Evolutionary conservation across 148 eudicot species (phyloP), one percentile per base, ranked within the genome.

Genomic region (Rhododendron molle): DNA sequence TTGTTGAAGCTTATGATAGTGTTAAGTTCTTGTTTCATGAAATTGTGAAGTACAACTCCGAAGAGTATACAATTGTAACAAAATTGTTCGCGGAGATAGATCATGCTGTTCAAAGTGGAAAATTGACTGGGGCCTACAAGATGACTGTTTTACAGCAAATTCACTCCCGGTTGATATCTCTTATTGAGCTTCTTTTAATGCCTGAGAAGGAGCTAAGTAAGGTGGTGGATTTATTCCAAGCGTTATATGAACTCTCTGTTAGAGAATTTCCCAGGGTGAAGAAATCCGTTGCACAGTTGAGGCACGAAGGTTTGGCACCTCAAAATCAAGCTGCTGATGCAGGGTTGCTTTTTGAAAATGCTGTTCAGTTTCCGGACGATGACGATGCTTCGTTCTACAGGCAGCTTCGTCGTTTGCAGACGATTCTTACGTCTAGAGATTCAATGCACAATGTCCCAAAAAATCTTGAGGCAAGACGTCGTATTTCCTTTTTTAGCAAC

Each of bases 401-500:
- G 80, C 97, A 96, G 89, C 86, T 96, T 47, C 86, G 97, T 5
- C 98, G 99, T 79, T 85, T 96, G 90, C 91, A 86, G 14, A 94
- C 96, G 0, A 92, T 96, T 87, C 91, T 96, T 74, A 91, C 91
- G 15, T 94, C 98, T 46, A 86, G 94, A 83, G 99, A 95, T 83
- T 90, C 97, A 21, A 94, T 94, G 98, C 94, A 92, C 81, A 91
- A 94, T 85, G 96, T 95, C 80, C 99, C 99, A 23, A 80, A 73
- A 79, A 96, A 93, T 88, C 21, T 67, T 34, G 99, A 96, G 88
- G 98, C 99, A 23, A 89, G 98, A 72, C 87, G 95, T 81, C 92
- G 99, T 4, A 88, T 96, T 79, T 94, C 99, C 36, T 96, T 96
- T 80, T 96, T 96, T 72, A 95, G 98, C 86, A 96, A 96, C 86